phyloP scores from a whole-genome alignment of 495 filamentous ascomycete genomes.

The Penicillium flavigenum region DNA sequence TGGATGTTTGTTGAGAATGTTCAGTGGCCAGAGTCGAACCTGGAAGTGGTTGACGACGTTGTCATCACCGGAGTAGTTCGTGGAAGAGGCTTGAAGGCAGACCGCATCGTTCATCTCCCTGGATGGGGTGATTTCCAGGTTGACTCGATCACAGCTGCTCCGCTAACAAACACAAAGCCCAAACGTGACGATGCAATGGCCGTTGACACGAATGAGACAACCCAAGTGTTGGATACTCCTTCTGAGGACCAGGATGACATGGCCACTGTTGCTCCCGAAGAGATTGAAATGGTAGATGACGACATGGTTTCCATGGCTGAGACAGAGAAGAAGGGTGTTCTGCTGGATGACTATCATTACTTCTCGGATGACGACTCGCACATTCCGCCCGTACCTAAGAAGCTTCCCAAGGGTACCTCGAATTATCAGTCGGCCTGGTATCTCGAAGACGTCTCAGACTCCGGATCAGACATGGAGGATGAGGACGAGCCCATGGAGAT shows the following conservation, averaged over 20 bases:
- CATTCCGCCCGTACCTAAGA: conserved; percentile 62
- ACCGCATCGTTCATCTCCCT: conserved; percentile 85
- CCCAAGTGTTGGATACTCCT: conserved; percentile 63
- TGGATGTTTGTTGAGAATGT: conserved; percentile 92
- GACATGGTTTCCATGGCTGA: conserved; percentile 57
- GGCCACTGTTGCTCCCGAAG: conserved; percentile 80
- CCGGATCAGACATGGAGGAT: conserved; percentile 79
- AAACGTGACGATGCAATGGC: conserved; percentile 68
- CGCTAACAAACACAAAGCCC: conserved; percentile 51
- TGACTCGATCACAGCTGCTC: conserved; percentile 75
- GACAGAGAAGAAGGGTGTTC: conserved; percentile 69
- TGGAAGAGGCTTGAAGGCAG: conserved; percentile 82
- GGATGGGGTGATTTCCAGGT: conserved; percentile 97
- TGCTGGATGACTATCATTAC: conserved; percentile 96
- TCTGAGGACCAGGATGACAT: conserved; percentile 78
- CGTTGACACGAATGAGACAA: conserved; percentile 55
- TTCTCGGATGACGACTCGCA: conserved; percentile 87
- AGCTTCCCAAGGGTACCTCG: conserved; percentile 86
- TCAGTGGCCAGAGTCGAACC: conserved; percentile 58
- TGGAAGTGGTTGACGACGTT: conserved; percentile 51
- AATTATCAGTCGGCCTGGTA: conserved; percentile 94
- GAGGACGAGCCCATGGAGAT: conserved; percentile 53
- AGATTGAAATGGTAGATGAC: conserved; percentile 70
- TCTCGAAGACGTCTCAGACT: conserved; percentile 80
- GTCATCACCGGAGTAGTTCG: conserved; percentile 84